Evolutionary conservation across 345 rosid species (phyloP).

Genomic region (Gossypium stocksii): DNA sequence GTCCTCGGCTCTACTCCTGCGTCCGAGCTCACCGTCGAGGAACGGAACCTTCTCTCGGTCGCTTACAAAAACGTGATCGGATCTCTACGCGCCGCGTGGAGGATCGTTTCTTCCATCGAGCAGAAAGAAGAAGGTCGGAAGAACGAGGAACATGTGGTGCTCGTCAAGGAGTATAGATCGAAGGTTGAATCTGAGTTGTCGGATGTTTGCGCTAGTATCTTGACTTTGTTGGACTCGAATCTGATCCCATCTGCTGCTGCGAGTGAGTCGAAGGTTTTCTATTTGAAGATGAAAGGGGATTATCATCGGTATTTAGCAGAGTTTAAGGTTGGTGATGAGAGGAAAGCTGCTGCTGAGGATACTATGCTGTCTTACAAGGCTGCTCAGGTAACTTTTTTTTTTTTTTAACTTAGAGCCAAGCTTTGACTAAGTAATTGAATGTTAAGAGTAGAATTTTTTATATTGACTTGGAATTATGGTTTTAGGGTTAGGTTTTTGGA

Average conservation of each 20-base stretch:
- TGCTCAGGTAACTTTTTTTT: conserved; percentile 58
- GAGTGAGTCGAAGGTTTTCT: conserved; percentile 85
- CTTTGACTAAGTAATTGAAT: not conserved
- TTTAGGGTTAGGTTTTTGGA: conserved; percentile 5
- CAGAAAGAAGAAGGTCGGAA: conserved; percentile 90
- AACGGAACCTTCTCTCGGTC: conserved; percentile 90
- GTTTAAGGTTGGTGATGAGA: conserved; percentile 80
- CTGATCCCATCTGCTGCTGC: conserved; percentile 71
- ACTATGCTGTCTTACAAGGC: conserved; percentile 91
- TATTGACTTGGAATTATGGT: not conserved
- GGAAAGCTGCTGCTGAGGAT: conserved; percentile 92
- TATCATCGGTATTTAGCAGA: conserved; percentile 92
- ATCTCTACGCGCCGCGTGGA: conserved; percentile 95
- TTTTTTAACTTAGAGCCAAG: not conserved
- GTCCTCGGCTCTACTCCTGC: conserved; percentile 75
- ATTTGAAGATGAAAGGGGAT: conserved; percentile 97
- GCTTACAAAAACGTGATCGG: conserved; percentile 99
- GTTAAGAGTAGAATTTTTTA: not conserved
- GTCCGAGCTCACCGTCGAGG: conserved; percentile 84
- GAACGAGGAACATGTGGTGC: conserved; percentile 88
- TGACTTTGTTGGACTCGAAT: conserved; percentile 57
- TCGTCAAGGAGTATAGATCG: conserved; percentile 93
- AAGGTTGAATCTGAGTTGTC: conserved; percentile 80
- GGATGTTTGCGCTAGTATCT: conserved; percentile 68
- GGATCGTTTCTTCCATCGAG: conserved; percentile 91